A percentile compares a stretch with the other conserved stretches of the same genome.
These are phyloP conservation scores for Marasmius oreades DNA, from an alignment of 1,284 basidiomycete species.

Conservation along the genomic window DNA sequence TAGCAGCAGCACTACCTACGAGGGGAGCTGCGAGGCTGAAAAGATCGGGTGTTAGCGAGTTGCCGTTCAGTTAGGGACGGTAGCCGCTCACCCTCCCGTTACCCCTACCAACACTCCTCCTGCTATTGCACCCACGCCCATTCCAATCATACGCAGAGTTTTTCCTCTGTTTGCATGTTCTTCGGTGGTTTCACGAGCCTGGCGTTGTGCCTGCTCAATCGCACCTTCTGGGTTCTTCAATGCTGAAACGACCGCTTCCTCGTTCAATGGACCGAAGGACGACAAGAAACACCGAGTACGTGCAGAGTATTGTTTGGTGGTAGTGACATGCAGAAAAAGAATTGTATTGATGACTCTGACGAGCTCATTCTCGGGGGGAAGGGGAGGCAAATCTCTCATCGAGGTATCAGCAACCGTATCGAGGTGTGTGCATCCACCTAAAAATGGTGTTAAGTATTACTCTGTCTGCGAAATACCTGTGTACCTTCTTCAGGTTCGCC, in stretches of 20 bases:
- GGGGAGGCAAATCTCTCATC: constrained; percentile 34
- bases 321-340: constrained; percentile 48
- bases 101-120: constrained; percentile 56
- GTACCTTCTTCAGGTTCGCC: constrained; percentile 42
- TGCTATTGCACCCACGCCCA: constrained; percentile 50
- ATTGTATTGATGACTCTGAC: constrained; percentile 42
- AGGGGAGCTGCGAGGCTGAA: constrained; percentile 53
- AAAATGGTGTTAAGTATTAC: not conserved
- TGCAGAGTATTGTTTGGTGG: constrained; percentile 47
- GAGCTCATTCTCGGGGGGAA: constrained; percentile 35
- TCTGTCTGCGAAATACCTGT: not conserved
- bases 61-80: not conserved
- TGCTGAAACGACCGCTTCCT: constrained; percentile 40
- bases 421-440: constrained; percentile 37
- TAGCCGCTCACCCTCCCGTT: constrained; percentile 33
- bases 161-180: constrained; percentile 41
- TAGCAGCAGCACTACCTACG: constrained; percentile 50
- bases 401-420: constrained; percentile 45
- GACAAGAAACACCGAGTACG: constrained; percentile 49
- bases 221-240: constrained; percentile 48
- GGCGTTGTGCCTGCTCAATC: constrained; percentile 41
- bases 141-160: constrained; percentile 42
- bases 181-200: constrained; percentile 36
- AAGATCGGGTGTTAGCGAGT: not conserved
- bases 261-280: constrained; percentile 39